A percentile compares a stretch with the other conserved stretches of the same genome.
These are phyloP conservation scores for Thalassiosira ordinaria DNA, from an alignment of 352 stramenopile species.

Conservation along the genomic window DNA sequence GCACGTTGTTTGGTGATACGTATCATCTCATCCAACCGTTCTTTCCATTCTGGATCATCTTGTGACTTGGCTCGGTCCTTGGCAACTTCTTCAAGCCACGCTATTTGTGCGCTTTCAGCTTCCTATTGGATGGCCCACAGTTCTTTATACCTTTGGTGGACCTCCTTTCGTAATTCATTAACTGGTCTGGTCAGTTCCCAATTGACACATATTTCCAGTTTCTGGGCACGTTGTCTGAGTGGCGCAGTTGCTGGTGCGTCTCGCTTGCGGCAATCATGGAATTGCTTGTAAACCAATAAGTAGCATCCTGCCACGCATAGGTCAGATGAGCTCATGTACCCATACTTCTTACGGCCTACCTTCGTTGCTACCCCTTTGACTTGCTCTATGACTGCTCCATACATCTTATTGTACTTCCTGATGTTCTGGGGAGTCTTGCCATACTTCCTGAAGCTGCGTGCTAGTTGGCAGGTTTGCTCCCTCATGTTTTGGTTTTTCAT, in stretches of 20 bases:
- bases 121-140: constrained; percentile 29
- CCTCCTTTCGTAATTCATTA: neutral
- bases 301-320: neutral
- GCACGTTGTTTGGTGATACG: neutral
- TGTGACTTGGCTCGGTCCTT: neutral
- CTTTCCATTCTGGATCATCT: constrained; percentile 18
- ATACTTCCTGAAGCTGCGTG: neutral
- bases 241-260: neutral
- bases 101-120: neutral
- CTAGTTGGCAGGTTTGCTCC: neutral
- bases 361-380: neutral
- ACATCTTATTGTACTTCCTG: neutral
- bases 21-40: constrained; percentile 18
- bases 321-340: constrained; percentile 3
- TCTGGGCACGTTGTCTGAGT: neutral
- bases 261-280: neutral
- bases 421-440: neutral
- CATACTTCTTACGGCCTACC: constrained; percentile 11
- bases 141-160: neutral
- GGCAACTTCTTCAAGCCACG: constrained; percentile 17
- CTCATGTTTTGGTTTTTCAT: neutral
- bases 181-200: neutral
- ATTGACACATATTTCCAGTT: neutral
- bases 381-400: neutral
- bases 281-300: constrained; percentile 4